Evolutionary conservation across 2,329 filamentous ascomycete species (phyloP).

Genomic region (Alternaria infectoria): DNA sequence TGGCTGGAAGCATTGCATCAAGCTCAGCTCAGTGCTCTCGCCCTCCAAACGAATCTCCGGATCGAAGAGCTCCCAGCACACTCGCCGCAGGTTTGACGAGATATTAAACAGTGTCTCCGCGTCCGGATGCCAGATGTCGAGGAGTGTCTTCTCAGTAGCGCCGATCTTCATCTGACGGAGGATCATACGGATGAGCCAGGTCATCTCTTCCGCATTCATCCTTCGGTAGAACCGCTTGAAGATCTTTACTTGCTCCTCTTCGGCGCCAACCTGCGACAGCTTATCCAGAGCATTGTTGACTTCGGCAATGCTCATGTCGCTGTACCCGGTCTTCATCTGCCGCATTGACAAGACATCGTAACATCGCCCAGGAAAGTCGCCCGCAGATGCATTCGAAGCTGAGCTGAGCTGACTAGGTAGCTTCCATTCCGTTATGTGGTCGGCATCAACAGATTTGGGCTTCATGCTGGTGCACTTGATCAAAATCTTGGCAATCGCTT

Average conservation of each 20-base stretch:
- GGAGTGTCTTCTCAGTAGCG: slow-evolving; percentile 86
- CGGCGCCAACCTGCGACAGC: slow-evolving; percentile 75
- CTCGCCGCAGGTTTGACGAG: slow-evolving; percentile 84
- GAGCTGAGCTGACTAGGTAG: slow-evolving; percentile 68
- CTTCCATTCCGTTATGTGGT: slow-evolving; percentile 89
- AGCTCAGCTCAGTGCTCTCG: slow-evolving; percentile 73
- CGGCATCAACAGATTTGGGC: slow-evolving; percentile 86
- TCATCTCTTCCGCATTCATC: slow-evolving; percentile 93
- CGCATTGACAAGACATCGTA: slow-evolving; percentile 86
- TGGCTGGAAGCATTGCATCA: slow-evolving; percentile 97
- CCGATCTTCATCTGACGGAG: slow-evolving; percentile 77
- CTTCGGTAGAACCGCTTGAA: slow-evolving; percentile 82
- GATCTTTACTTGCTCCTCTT: slow-evolving; percentile 83
- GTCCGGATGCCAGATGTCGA: slow-evolving; percentile 68
- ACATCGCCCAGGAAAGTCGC: slow-evolving; percentile 91
- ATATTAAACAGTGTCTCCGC: slow-evolving; percentile 74
- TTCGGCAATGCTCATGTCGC: slow-evolving; percentile 83
- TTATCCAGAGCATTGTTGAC: slow-evolving; percentile 86
- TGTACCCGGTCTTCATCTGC: slow-evolving; percentile 74
- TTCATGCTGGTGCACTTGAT: slow-evolving; percentile 92
- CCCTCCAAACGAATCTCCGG: slow-evolving; percentile 74
- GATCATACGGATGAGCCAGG: slow-evolving; percentile 94
- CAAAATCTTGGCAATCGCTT: slow-evolving; percentile 85
- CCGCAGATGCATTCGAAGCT: slow-evolving; percentile 64
- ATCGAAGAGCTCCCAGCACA: slow-evolving; percentile 92